Evolutionary conservation across 1,139 yeast species (phyloP).

Genomic region (Fermentozyma sake): DNA sequence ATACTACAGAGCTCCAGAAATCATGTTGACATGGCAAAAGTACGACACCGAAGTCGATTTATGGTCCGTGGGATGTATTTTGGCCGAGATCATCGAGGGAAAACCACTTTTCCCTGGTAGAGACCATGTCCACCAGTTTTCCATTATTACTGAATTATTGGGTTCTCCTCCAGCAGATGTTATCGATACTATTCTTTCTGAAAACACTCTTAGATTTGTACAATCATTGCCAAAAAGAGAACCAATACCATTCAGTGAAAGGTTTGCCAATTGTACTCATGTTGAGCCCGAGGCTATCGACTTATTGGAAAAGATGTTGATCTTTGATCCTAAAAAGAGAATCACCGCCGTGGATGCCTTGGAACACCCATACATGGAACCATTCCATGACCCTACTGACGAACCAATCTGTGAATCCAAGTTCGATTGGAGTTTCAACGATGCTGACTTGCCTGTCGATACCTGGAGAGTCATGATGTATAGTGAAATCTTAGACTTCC

Average conservation of each 20-base stretch:
- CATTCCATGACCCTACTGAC: conserved; percentile 97
- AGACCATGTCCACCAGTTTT: conserved; percentile 97
- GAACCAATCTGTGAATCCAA: conserved; percentile 92
- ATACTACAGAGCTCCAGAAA: conserved; percentile 97
- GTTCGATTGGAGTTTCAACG: conserved; percentile 98
- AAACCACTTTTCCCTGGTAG: conserved; percentile 97
- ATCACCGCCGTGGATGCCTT: conserved; percentile 89
- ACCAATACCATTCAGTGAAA: conserved; percentile 79
- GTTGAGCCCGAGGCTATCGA: conserved; percentile 93
- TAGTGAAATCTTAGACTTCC: conserved; percentile 93
- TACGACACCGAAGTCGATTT: conserved; percentile 98
- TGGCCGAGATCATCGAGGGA: conserved; percentile 99
- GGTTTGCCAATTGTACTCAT: conserved; percentile 63
- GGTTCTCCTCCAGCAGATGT: conserved; percentile 98
- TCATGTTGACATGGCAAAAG: conserved; percentile 99
- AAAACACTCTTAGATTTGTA: conserved; percentile 90
- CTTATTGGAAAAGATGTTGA: conserved; percentile 81
- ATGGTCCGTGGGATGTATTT: conserved; percentile 99
- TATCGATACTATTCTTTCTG: conserved; percentile 92
- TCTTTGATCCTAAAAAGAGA: conserved; percentile 91
- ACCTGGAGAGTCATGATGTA: conserved; percentile 99
- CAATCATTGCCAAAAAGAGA: conserved; percentile 91
- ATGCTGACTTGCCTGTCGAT: conserved; percentile 95
- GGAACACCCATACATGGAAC: conserved; percentile 87
- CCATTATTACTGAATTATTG: conserved; percentile 89